Evolutionary conservation across 352 stramenopile species (phyloP).

Genomic region (Aphanomyces stellatus): DNA sequence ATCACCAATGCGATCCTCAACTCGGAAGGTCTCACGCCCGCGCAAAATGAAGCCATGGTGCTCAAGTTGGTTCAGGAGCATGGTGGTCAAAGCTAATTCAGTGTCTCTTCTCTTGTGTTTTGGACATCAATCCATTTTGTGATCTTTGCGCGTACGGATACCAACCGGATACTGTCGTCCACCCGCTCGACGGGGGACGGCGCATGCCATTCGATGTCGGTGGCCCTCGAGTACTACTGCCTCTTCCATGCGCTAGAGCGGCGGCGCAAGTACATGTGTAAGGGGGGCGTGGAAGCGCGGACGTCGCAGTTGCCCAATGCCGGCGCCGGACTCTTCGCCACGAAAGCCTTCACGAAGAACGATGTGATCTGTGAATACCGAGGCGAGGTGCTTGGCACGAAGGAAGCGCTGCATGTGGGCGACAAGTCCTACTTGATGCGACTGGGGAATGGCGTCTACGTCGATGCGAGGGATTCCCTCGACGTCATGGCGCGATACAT

Average conservation of each 20-base stretch:
- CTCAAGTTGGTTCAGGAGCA: constrained; percentile 48
- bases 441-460: constrained; percentile 62
- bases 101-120: no score
- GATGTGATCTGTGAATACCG: constrained; percentile 39
- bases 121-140: no score
- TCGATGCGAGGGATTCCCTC: constrained; percentile 44
- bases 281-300: constrained; percentile 34
- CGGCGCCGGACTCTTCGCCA: constrained; percentile 46
- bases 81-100: no score
- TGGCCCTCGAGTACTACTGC: constrained; percentile 23
- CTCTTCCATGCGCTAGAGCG: constrained; percentile 8
- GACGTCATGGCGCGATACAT: constrained; percentile 63
- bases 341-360: constrained; percentile 21
- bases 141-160: no score
- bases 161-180: no score
- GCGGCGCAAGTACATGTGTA: neutral
- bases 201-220: no score
- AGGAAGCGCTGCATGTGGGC: constrained; percentile 37
- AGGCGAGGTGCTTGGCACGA: constrained; percentile 27
- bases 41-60: constrained; percentile 73
- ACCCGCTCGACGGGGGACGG: no score
- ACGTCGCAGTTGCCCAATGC: constrained; percentile 41
- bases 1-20: constrained; percentile 85
- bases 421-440: constrained; percentile 81
- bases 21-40: constrained; percentile 76